Evolutionary conservation across 495 filamentous ascomycete genomes (phyloP).

Genomic region (Xylaria sp.): DNA sequence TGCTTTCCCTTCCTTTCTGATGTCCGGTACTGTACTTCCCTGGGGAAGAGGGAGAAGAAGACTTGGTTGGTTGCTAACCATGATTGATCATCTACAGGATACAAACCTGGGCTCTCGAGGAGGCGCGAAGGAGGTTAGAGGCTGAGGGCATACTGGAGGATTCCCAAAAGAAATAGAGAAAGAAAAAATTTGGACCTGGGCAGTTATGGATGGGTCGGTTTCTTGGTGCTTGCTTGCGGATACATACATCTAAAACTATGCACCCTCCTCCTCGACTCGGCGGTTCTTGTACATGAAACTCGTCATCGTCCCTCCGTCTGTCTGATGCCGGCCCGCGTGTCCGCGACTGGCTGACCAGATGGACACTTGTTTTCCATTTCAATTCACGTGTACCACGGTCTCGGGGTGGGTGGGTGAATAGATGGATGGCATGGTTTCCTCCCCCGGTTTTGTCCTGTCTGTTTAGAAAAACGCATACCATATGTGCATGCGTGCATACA

Average conservation of each 20-base stretch:
- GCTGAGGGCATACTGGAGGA: slow-evolving; percentile 92
- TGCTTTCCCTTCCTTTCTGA: not conserved
- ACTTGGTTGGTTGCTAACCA: not conserved
- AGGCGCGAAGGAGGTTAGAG: slow-evolving; percentile 91
- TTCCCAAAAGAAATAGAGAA: slow-evolving; percentile 45
- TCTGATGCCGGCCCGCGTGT: not conserved
- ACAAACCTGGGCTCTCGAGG: slow-evolving; percentile 98
- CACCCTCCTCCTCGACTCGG: slow-evolving; percentile 12
- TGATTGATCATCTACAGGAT: slow-evolving; percentile 65
- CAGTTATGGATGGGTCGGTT: not conserved
- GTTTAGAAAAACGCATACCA: slow-evolving; percentile 17
- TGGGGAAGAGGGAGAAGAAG: not conserved
- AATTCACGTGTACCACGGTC: too few relatives aligned
- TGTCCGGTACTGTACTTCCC: too few relatives aligned
- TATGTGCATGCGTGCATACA: not conserved
- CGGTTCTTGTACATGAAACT: slow-evolving; percentile 35
- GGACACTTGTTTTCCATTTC: not conserved
- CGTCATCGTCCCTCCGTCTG: not conserved
- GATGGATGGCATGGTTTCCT: slow-evolving; percentile 7
- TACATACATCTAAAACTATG: not conserved
- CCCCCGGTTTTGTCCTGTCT: not conserved
- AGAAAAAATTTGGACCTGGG: not conserved
- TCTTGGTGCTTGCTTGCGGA: not conserved
- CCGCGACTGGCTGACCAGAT: not conserved
- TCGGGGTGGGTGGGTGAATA: not conserved